Evolutionary conservation across 2,329 filamentous ascomycete genomes (phyloP), one percentile per base, ranked within the genome.

Genomic region (Ophiostoma quercus): DNA sequence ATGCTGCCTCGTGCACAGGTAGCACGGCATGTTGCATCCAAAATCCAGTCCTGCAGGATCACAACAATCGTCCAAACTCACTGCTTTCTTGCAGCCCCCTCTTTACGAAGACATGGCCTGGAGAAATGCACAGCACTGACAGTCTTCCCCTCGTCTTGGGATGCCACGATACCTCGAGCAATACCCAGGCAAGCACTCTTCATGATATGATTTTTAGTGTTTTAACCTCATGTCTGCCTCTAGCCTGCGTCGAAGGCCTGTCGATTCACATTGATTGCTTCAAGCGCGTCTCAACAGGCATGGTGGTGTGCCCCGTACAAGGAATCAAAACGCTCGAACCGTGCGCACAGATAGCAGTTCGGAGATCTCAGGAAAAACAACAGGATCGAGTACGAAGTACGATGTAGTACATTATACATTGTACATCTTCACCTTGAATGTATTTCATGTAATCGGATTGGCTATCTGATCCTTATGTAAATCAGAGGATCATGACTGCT

Each of bases 21-120:
- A 62, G 25, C 51, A 57, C 11, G 51, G 51, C 51, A 57, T 57
- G 22, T 25, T 32, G 57, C 25, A 62, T 62, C 14, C 14, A 62
- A 57, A 8, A 57, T n/a, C 47, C 47, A 25, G 22, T 12, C 4
- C 51, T 57, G 9, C n/a, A 57, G 22, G 51, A 25, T 25, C 51
- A 57, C 51, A 57, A 57, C 51, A 57, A 57, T 25, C 22, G 51
- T 57, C 51, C 51, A 25, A 57, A 57, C 51, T 29, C 51, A 25
- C 47, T 19, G 43, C 19, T n/a, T 8, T n/a, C 16, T n/a, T n/a
- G 25, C 25, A 29, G 25, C 25, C 25, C 25, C 25, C 25, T 29
- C 25, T 29, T 29, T 29, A 29, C 25, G 25, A 29, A 29, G 25
- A 29, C 25, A 29, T 29, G 25, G 25, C 25, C 25, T 29, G 25